phyloP scores from a whole-genome alignment of 2,329 filamentous ascomycete genomes.

The Paraphoma sp. region DNA sequence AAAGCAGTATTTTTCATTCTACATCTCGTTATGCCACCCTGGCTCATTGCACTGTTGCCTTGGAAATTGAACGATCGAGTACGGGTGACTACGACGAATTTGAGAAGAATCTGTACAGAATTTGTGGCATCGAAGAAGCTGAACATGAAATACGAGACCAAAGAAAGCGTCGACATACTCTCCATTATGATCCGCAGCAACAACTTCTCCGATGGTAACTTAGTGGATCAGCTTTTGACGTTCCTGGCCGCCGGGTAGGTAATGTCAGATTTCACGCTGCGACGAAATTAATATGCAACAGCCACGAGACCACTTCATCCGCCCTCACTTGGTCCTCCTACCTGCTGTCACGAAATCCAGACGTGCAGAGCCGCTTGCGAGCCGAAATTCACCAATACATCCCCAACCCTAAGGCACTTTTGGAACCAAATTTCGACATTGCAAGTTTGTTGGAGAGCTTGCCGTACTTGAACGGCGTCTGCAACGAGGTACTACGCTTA shows the following conservation, averaged over 20 bases:
- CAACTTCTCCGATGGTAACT: constrained; percentile 59
- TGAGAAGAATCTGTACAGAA: constrained; percentile 52
- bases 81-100: constrained; percentile 42
- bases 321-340: constrained; percentile 79
- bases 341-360: constrained; percentile 69
- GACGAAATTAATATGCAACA: constrained; percentile 13
- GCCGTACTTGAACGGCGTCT: constrained; percentile 55
- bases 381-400: constrained; percentile 70
- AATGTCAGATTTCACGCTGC: neutral
- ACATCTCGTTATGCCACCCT: constrained; percentile 47
- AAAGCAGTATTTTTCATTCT: constrained; percentile 55
- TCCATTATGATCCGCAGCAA: constrained; percentile 60
- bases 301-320: constrained; percentile 78
- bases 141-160: constrained; percentile 41
- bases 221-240: constrained; percentile 63
- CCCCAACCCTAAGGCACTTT: constrained; percentile 49
- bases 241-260: constrained; percentile 62
- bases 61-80: constrained; percentile 56
- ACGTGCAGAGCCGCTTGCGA: constrained; percentile 71
- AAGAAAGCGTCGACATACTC: constrained; percentile 51
- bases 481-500: constrained; percentile 51
- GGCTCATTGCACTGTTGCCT: constrained; percentile 52
- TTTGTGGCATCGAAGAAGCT: constrained; percentile 58
- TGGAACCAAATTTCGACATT: constrained; percentile 30
- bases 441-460: constrained; percentile 51